These are phyloP conservation scores for Periconia sp. DNA, from an alignment of 2,329 filamentous ascomycete genomes.

Conservation along the genomic window DNA sequence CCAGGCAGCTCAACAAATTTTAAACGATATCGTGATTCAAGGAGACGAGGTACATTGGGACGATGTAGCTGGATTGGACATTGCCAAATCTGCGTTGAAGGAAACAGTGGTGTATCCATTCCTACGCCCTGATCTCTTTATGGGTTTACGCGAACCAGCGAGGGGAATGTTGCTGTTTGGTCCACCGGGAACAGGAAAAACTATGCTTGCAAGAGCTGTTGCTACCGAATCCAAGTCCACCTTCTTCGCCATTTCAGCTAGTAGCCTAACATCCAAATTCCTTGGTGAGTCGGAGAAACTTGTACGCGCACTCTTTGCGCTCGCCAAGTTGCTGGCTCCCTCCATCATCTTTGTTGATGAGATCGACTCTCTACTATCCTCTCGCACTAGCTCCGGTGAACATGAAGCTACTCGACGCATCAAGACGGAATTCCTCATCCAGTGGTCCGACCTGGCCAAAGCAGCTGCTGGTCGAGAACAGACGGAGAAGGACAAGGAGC, in stretches of 20 bases:
- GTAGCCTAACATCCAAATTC: conserved; percentile 92
- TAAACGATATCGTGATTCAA: conserved; percentile 93
- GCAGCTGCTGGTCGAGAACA: conserved; percentile 84
- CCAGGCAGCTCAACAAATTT: conserved; percentile 81
- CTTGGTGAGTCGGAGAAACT: conserved; percentile 96
- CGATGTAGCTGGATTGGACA: conserved; percentile 87
- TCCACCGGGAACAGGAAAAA: conserved; percentile 96
- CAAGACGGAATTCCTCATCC: conserved; percentile 97
- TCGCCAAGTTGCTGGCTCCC: conserved; percentile 87
- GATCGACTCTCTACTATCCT: conserved; percentile 89
- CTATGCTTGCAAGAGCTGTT: conserved; percentile 92
- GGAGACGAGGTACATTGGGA: conserved; percentile 95
- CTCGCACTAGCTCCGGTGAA: conserved; percentile 79
- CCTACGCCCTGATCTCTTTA: conserved; percentile 90
- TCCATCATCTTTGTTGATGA: conserved; percentile 99
- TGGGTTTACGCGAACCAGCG: conserved; percentile 90
- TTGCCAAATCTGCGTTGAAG: conserved; percentile 87
- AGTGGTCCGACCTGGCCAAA: conserved; percentile 92
- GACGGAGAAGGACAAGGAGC: conserved; percentile 65
- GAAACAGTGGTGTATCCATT: conserved; percentile 98
- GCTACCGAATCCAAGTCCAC: conserved; percentile 93
- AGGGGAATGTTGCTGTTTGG: conserved; percentile 95
- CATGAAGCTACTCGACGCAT: conserved; percentile 92
- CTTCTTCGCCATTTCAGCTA: conserved; percentile 96
- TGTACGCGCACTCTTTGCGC: conserved; percentile 83